A percentile compares a stretch with the other conserved stretches of the same genome.
phyloP scores from a whole-genome alignment of 225 moss, liverwort and hornwort genomes.

The Physcomitrellopsis africana region DNA sequence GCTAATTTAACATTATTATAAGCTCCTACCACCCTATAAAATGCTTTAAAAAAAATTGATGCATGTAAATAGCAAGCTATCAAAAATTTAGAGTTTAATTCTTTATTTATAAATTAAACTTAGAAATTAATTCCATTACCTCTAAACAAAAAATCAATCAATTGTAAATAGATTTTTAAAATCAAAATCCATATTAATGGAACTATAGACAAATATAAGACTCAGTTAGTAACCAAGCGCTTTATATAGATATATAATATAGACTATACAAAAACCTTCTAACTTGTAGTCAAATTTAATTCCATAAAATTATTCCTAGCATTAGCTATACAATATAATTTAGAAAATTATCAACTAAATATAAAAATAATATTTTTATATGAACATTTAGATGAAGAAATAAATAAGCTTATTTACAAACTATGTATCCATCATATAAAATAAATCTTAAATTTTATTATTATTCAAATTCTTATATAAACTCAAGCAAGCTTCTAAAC shows the following conservation, averaged over 20 bases:
- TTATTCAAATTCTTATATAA: background rate
- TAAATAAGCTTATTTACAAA: background rate
- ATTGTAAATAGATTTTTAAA: too few relatives aligned
- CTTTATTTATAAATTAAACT: background rate
- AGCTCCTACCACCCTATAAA: background rate
- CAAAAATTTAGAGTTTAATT: background rate
- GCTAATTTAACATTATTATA: background rate
- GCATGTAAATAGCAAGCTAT: too few relatives aligned
- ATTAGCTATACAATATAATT: background rate
- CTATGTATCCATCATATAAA: too few relatives aligned
- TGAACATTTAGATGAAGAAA: background rate
- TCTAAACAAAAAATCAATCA: background rate
- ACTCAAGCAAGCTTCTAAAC: too few relatives aligned
- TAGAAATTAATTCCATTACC: background rate
- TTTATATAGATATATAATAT: too few relatives aligned
- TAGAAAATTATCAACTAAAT: background rate
- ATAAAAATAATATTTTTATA: background rate
- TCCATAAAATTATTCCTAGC: background rate
- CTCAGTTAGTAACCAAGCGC: too few relatives aligned
- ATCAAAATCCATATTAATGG: background rate
- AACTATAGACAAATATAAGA: background rate
- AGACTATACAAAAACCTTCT: too few relatives aligned
- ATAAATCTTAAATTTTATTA: too few relatives aligned
- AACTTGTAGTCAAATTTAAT: background rate
- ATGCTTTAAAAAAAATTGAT: too few relatives aligned